Conservation (phyloP, 805 yeast genomes). For the Millerago galiae region DNA sequence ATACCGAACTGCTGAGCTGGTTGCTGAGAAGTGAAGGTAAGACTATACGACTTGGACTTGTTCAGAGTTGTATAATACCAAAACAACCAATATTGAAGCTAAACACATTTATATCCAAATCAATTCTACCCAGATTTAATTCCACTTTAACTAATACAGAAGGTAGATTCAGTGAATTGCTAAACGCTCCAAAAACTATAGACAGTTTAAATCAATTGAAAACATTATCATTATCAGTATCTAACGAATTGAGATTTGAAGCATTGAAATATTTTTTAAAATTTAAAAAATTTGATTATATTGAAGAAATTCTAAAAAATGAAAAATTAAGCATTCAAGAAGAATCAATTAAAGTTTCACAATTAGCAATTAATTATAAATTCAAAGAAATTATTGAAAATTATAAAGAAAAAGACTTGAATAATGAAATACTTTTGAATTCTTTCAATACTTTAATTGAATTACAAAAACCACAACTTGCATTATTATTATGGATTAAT, state of each 20-base stretch:
- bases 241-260: slow-evolving; percentile 1
- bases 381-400: neutral
- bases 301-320: neutral
- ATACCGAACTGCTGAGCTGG: slow-evolving; percentile 8
- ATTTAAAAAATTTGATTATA: slow-evolving; percentile 9
- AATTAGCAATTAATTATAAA: neutral
- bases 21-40: slow-evolving; percentile 4
- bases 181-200: neutral
- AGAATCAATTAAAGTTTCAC: neutral
- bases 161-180: neutral
- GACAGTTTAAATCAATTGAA: slow-evolving; percentile 2
- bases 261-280: slow-evolving; percentile 6
- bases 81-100: neutral
- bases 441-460: too few species aligned
- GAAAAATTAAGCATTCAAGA: neutral
- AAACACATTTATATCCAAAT: neutral
- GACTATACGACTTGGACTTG: neutral
- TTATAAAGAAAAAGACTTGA: neutral
- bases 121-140: slow-evolving; percentile 1
- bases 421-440: too few species aligned
- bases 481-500: neutral
- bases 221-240: neutral
- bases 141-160: neutral
- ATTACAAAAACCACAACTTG: too few species aligned
- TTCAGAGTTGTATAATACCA: slow-evolving; percentile 5